Percentiles rank a stretch among this genome's conserved stretches.
These are phyloP conservation scores for Cryptococcus deneoformans DNA, from an alignment of 1,284 basidiomycete species.

Conservation along the genomic window DNA sequence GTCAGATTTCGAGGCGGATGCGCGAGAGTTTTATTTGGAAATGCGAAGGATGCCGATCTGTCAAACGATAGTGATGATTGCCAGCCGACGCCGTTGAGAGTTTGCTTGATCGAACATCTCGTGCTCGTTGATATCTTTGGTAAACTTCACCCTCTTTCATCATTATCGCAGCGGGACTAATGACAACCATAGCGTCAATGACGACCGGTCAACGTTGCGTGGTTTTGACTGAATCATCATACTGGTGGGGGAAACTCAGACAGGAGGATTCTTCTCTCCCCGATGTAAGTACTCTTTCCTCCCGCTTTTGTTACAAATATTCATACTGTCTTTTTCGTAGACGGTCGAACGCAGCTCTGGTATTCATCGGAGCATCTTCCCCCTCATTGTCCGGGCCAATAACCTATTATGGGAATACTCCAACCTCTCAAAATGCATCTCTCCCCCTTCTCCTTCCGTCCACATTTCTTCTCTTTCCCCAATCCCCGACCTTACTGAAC, in stretches of 20 bases:
- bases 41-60: neutral
- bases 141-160: neutral
- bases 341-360: slow-evolving; percentile 30
- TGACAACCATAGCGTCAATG: slow-evolving; percentile 12
- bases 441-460: neutral
- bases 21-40: slow-evolving; percentile 26
- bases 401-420: slow-evolving; percentile 7
- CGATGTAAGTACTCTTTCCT: slow-evolving; percentile 4
- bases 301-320: neutral
- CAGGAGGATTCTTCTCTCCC: slow-evolving; percentile 6
- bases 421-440: slow-evolving; percentile 1
- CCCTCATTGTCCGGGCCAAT: slow-evolving; percentile 11
- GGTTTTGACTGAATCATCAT: slow-evolving; percentile 21
- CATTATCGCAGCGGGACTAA: neutral
- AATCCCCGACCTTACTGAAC: neutral
- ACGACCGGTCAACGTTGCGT: slow-evolving; percentile 21
- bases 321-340: neutral
- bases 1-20: slow-evolving; percentile 33
- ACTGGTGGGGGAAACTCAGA: slow-evolving; percentile 30
- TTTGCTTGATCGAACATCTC: slow-evolving; percentile 31
- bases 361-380: slow-evolving; percentile 25
- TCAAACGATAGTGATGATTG: neutral
- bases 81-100: slow-evolving; percentile 8
- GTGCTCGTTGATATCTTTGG: slow-evolving; percentile 33
- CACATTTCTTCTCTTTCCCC: too few species aligned